These are phyloP conservation scores for Aureobasidium uvarum DNA, from an alignment of 2,329 filamentous ascomycete genomes.

Conservation along the genomic window DNA sequence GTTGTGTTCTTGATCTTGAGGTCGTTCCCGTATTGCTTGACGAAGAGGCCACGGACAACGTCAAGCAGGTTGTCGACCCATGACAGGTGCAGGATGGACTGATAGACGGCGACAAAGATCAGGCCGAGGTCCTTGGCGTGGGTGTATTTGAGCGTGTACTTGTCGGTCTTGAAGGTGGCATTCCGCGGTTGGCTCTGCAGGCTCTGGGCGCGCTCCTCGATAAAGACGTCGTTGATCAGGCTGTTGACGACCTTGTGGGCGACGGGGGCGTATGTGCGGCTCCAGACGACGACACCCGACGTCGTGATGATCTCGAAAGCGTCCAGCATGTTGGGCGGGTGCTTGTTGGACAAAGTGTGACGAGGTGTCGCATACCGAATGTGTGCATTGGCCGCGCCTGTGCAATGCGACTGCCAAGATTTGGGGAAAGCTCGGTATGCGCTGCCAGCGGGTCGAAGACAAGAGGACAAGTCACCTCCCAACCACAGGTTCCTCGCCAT, in stretches of 20 bases:
- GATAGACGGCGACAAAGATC: constrained; percentile 97
- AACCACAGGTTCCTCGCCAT: neutral
- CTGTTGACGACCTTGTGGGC: constrained; percentile 84
- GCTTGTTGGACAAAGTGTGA: neutral
- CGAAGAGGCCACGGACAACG: constrained; percentile 88
- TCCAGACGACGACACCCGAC: constrained; percentile 96
- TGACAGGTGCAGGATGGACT: constrained; percentile 87
- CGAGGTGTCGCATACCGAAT: neutral
- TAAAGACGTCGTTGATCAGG: constrained; percentile 95
- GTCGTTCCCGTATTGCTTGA: constrained; percentile 85
- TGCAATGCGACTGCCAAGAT: neutral
- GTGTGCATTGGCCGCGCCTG: neutral
- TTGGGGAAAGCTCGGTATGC: neutral
- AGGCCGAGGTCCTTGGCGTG: constrained; percentile 87
- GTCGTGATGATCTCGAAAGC: constrained; percentile 96
- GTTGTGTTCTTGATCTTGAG: constrained; percentile 72
- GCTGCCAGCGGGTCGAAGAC: neutral
- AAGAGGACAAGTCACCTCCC: constrained; percentile 6
- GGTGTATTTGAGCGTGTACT: constrained; percentile 94
- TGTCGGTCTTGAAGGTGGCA: constrained; percentile 80
- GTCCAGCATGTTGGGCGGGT: constrained; percentile 70
- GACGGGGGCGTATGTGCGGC: constrained; percentile 76
- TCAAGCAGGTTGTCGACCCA: constrained; percentile 98
- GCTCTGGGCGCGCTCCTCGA: constrained; percentile 78
- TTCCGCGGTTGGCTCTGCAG: constrained; percentile 58